These are phyloP conservation scores for Cladosporium sp. DNA, from an alignment of 2,329 filamentous ascomycete genomes.

Conservation along the genomic window DNA sequence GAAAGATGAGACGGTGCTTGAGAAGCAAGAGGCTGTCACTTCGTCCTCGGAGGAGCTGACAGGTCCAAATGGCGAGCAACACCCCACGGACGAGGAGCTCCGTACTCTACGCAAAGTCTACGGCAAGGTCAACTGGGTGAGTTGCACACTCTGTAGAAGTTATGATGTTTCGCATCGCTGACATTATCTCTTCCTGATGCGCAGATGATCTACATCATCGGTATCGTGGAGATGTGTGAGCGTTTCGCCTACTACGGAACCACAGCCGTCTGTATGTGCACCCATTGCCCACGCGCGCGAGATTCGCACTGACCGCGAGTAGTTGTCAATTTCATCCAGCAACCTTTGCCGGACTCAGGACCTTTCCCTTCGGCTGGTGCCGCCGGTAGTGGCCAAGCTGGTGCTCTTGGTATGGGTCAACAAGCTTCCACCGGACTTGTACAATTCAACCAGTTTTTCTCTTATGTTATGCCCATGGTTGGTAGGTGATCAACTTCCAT, in stretches of 20 bases:
- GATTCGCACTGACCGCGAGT: constrained; percentile 24
- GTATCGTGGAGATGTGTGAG: constrained; percentile 47
- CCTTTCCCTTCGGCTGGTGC: constrained; percentile 8
- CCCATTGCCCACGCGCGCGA: constrained; percentile 32
- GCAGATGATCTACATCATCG: constrained; percentile 42
- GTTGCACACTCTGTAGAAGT: constrained; percentile 23
- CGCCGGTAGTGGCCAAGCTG: constrained; percentile 34
- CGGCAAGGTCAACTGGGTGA: constrained; percentile 43
- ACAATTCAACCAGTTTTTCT: constrained; percentile 47
- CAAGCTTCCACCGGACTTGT: constrained; percentile 41
- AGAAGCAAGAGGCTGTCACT: constrained; percentile 1
- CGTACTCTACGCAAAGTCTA: constrained; percentile 41
- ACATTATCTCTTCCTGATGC: constrained; percentile 28
- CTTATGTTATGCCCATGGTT: constrained; percentile 44
- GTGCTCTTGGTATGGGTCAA: constrained; percentile 38
- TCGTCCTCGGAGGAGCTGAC: background rate
- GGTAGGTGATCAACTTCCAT: constrained; percentile 7
- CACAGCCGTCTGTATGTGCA: constrained; percentile 35
- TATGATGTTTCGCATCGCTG: background rate
- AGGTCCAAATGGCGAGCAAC: constrained; percentile 24
- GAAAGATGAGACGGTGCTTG: constrained; percentile 1
- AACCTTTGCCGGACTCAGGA: constrained; percentile 29
- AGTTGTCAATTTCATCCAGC: constrained; percentile 48
- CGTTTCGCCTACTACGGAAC: constrained; percentile 44
- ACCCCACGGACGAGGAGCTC: constrained; percentile 42